Evolutionary conservation across 495 filamentous ascomycete species (phyloP).

Genomic region (Xylaria nigripes): DNA sequence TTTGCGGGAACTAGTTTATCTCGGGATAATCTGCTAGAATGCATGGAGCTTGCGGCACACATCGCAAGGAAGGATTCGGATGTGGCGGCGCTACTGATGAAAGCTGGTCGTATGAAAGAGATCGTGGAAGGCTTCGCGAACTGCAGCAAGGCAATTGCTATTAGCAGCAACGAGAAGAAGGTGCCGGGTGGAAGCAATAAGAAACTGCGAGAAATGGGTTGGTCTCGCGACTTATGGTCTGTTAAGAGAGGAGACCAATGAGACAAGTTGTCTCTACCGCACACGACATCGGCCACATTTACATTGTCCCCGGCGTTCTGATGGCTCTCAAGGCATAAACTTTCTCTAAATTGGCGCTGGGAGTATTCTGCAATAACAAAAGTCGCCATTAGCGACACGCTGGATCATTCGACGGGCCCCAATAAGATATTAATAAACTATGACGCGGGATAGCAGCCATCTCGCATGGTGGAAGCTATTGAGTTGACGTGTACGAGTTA

Average conservation of each 20-base stretch:
- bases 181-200: slow-evolving; percentile 31
- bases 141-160: slow-evolving; percentile 64
- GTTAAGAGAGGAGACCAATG: slow-evolving; percentile 26
- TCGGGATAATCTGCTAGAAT: slow-evolving; percentile 58
- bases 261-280: neutral
- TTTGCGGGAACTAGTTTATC: slow-evolving; percentile 55
- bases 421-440: neutral
- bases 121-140: slow-evolving; percentile 65
- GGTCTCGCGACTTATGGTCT: slow-evolving; percentile 46
- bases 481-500: neutral
- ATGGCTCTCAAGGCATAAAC: neutral
- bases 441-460: neutral
- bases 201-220: slow-evolving; percentile 48
- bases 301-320: neutral
- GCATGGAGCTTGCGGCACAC: slow-evolving; percentile 66
- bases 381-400: neutral
- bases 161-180: slow-evolving; percentile 47
- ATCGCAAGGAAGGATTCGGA: slow-evolving; percentile 59
- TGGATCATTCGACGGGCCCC: neutral
- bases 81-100: slow-evolving; percentile 56
- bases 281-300: neutral
- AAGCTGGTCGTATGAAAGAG: slow-evolving; percentile 63
- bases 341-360: neutral
- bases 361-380: slow-evolving; percentile 1
- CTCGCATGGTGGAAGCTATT: neutral